Evolutionary conservation across 164 flowering plant species (phyloP), one percentile per base, ranked within the genome.

Genomic region (Stephania cephalantha): DNA sequence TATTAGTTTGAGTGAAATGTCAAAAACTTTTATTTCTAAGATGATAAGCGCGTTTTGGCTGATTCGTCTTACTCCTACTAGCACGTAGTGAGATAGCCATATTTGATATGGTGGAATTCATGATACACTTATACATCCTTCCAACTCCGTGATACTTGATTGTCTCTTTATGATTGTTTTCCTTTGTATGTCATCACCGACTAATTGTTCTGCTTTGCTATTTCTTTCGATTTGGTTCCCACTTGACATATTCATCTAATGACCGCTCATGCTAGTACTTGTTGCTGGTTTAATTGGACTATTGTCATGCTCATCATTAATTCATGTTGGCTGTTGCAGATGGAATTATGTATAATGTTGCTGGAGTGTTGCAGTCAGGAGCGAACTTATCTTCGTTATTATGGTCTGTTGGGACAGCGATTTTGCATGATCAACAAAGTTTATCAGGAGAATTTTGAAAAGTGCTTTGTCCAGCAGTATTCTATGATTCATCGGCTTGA

Each of bases 301-400:
- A 8, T 69, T 68, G 20, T 61, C 18, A 7, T 61, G 66, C 66
- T 61, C 29, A 61, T 61, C 29, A 61, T 61, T 61, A 9, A 35
- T 50, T 83, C 72, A 22, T 17, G 71, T 61, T 75, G 71, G 68
- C 4, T 6, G 61, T 29, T 87, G 79, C 81, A 95, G 98, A 95
- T 95, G 98, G 99, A 95, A 75, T 75, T 92, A 64, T 93, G 98
- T 80, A 84, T 93, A n/a, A 95, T 95, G 98, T 80, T 95, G 50
- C 80, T 95, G 84, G 98, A 95, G 74, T 95, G 98, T 74, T 93
- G 99, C 89, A 89, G 94, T 76, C 98, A 95, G 67, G 99, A 95
- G 85, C 85, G 98, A 78, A 95, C 99, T 18, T 93, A 93, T 73
- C 95, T 92, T 8, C 89, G 94, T 0, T 92, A 91, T 74, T 92